These are phyloP conservation scores for Collybia mongolica DNA, from an alignment of 768 basidiomycete species.

Conservation along the genomic window DNA sequence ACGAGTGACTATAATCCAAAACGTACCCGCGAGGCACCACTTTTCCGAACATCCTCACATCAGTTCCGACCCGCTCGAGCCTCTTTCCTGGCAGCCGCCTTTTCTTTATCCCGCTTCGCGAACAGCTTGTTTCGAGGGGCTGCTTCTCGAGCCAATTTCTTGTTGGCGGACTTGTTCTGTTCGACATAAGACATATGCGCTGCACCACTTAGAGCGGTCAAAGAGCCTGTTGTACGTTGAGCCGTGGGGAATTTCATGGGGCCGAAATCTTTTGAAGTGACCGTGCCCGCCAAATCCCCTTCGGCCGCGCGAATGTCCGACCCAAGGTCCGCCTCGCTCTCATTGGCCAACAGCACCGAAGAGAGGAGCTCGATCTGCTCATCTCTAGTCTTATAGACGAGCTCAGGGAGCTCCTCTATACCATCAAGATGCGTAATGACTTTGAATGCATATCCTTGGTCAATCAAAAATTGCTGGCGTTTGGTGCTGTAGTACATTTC, in stretches of 20 bases:
- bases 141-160: slow-evolving; percentile 59
- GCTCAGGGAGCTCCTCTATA: slow-evolving; percentile 76
- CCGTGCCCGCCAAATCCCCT: slow-evolving; percentile 81
- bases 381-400: slow-evolving; percentile 88
- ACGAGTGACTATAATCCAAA: slow-evolving; percentile 5
- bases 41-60: slow-evolving; percentile 16
- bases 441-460: slow-evolving; percentile 99
- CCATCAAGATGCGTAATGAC: slow-evolving; percentile 98
- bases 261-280: slow-evolving; percentile 88
- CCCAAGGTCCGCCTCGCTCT: slow-evolving; percentile 86
- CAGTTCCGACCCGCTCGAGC: slow-evolving; percentile 24
- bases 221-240: slow-evolving; percentile 78
- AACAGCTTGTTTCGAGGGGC: slow-evolving; percentile 76
- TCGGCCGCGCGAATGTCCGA: slow-evolving; percentile 81
- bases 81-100: slow-evolving; percentile 52
- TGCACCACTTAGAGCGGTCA: slow-evolving; percentile 82
- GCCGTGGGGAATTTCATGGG: slow-evolving; percentile 63
- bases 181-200: slow-evolving; percentile 93
- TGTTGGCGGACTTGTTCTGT: slow-evolving; percentile 90
- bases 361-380: slow-evolving; percentile 97
- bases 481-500: slow-evolving; percentile 99
- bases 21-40: slow-evolving; percentile 8
- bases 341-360: slow-evolving; percentile 87
- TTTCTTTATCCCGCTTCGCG: slow-evolving; percentile 78
- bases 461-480: slow-evolving; percentile 97